Evolutionary conservation across 306 rosid genomes (phyloP), one percentile per base, ranked within the genome.

Genomic region (Trifolium pratense): DNA sequence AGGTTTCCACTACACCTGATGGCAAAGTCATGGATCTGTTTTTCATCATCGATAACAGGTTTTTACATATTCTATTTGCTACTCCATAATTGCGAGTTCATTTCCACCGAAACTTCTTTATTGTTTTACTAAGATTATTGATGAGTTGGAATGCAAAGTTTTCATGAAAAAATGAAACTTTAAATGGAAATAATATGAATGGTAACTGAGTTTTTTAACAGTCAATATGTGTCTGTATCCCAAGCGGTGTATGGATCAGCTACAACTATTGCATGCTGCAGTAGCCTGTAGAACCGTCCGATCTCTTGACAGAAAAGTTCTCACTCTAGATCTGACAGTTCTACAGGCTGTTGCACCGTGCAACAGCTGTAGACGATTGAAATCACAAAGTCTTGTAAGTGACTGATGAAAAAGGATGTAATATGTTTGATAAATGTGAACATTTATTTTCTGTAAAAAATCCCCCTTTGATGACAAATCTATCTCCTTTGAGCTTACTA

Each of bases 1-100:
- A 94, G 88, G 95, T 94, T 36, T 94, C 97, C 42, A 91, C 95
- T 16, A 94, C 97, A 16, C 99, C 99, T 1, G 99, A 94, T 77
- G 97, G 92, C 64, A 91, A 75, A 91, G 97, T 91, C 70, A 86
- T 94, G 88, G 96, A 94, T 81, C 84, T 94, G 74, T 94, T 94
- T 87, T 89, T 94, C 87, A 79, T 94, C 88, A 86, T 91, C 25
- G 99, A 94, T 67, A 77, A 88, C 80, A 94, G 98, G 98, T 91
- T 75, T 2, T 52, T 14, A 23, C 61, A 46, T 79, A 75, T 79
- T 76, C 60, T 45, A 53, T 59, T 64, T 58, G 13, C 66, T 32
- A 56, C 58, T 51, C 16, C 49, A 34, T 71, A 25, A 17, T 56
- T 68, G n/a, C 39, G 34, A 25, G 42, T 52, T 48, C 12, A 17